These are phyloP conservation scores for Stemphylium beticola DNA, from an alignment of 2,329 filamentous ascomycete genomes.

Conservation along the genomic window DNA sequence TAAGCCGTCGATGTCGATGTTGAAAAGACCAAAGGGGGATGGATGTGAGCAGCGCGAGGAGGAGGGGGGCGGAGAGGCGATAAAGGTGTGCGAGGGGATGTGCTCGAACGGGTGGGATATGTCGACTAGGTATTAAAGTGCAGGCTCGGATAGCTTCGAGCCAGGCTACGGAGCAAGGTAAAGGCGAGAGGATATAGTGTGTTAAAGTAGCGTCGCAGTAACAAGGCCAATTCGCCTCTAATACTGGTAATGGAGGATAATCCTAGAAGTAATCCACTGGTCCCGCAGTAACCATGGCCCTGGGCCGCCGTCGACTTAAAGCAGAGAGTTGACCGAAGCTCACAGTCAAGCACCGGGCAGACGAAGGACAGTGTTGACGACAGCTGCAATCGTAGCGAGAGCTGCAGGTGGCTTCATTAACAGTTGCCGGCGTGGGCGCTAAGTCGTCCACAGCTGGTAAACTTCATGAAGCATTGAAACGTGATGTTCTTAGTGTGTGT, in stretches of 20 bases:
- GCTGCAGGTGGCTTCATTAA: conserved; percentile 40
- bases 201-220: conserved; percentile 44
- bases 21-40: conserved; percentile 26
- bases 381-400: conserved; percentile 28
- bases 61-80: conserved; percentile 32
- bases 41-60: conserved; percentile 26
- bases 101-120: conserved; percentile 44
- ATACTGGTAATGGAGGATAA: conserved; percentile 36
- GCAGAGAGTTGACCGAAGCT: conserved; percentile 38
- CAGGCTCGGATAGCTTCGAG: conserved; percentile 20
- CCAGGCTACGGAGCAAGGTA: conserved; percentile 40
- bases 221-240: conserved; percentile 36
- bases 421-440: conserved; percentile 41
- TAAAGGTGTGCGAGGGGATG: conserved; percentile 38
- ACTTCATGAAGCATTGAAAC: conserved; percentile 36
- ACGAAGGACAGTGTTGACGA: conserved; percentile 35
- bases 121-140: conserved; percentile 43
- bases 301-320: conserved; percentile 42
- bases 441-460: conserved; percentile 36
- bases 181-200: conserved; percentile 40
- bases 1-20: conserved; percentile 20
- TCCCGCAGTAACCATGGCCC: conserved; percentile 34
- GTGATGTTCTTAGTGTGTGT: conserved; percentile 27
- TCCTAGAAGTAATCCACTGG: conserved; percentile 33
- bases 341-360: conserved; percentile 38